phyloP scores from a whole-genome alignment of 139 green algal species.

The Micractinium sp. region DNA sequence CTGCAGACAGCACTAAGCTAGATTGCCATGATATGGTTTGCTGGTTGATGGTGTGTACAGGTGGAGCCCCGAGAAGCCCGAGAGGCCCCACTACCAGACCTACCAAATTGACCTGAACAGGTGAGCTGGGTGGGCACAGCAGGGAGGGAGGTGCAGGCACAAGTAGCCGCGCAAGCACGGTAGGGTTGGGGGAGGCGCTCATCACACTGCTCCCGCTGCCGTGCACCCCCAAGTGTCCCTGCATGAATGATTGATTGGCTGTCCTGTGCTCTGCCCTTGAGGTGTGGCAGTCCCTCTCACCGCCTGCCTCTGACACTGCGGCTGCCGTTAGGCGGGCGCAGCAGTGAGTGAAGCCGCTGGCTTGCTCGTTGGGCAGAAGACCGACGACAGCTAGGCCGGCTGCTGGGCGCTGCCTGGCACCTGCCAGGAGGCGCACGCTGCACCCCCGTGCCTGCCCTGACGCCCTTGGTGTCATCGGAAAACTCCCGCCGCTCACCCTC shows the following conservation, averaged over 20 bases:
- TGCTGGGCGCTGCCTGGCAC: too few relatives aligned
- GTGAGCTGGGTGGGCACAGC: not conserved
- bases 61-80: conserved; percentile 87
- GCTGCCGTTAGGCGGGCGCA: too few relatives aligned
- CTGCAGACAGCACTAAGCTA: too few relatives aligned
- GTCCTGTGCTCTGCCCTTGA: too few relatives aligned
- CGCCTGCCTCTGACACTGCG: not conserved
- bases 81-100: conserved; percentile 86
- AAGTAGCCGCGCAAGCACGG: not conserved
- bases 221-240: not conserved
- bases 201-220: not conserved
- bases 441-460: not conserved
- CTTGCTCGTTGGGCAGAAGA: too few relatives aligned
- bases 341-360: too few relatives aligned
- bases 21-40: not conserved
- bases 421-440: too few relatives aligned
- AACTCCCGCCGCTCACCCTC: too few relatives aligned
- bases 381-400: too few relatives aligned
- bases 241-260: too few relatives aligned
- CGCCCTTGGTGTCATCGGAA: not conserved
- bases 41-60: not conserved
- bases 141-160: not conserved
- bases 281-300: too few relatives aligned
- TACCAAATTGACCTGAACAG: conserved; percentile 95
- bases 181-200: not conserved